phyloP scores from a whole-genome alignment of 495 filamentous ascomycete genomes.

The Apiosordaria backusii region DNA sequence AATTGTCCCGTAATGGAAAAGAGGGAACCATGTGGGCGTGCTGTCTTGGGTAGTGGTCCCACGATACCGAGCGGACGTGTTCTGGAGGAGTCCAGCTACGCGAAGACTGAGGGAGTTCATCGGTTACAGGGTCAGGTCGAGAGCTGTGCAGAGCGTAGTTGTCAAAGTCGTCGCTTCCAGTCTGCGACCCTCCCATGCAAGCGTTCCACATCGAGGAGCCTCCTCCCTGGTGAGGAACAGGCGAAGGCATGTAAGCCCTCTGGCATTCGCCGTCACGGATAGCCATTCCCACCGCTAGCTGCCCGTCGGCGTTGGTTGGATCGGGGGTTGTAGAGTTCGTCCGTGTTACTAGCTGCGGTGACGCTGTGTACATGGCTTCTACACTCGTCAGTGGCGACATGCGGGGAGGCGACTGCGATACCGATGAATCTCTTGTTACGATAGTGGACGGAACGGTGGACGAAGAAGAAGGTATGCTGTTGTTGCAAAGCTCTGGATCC shows the following conservation, averaged over 20 bases:
- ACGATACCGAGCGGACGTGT: constrained; percentile 21
- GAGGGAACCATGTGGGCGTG: background rate
- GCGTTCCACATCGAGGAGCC: constrained; percentile 20
- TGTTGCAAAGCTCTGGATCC: background rate
- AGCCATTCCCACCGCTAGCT: constrained; percentile 10
- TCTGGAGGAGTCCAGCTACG: constrained; percentile 32
- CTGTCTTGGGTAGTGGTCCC: constrained; percentile 18
- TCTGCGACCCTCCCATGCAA: constrained; percentile 13
- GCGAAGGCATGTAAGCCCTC: constrained; percentile 9
- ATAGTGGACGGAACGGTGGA: background rate
- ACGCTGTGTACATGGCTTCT: constrained; percentile 14
- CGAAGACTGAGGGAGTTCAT: constrained; percentile 21
- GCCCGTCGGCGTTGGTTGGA: constrained; percentile 4
- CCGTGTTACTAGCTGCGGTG: constrained; percentile 14
- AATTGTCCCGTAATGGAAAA: background rate
- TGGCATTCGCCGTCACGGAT: constrained; percentile 12
- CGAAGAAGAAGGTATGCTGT: background rate
- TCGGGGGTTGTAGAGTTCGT: constrained; percentile 10
- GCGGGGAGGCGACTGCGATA: constrained; percentile 7
- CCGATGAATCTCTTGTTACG: background rate
- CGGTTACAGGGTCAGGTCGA: background rate
- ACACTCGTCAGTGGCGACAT: constrained; percentile 15
- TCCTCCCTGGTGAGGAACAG: constrained; percentile 11
- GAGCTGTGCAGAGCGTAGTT: constrained; percentile 32
- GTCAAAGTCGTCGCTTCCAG: constrained; percentile 22